These are phyloP conservation scores for Rhodofomes roseus DNA, from an alignment of 1,284 basidiomycete genomes.

Conservation along the genomic window DNA sequence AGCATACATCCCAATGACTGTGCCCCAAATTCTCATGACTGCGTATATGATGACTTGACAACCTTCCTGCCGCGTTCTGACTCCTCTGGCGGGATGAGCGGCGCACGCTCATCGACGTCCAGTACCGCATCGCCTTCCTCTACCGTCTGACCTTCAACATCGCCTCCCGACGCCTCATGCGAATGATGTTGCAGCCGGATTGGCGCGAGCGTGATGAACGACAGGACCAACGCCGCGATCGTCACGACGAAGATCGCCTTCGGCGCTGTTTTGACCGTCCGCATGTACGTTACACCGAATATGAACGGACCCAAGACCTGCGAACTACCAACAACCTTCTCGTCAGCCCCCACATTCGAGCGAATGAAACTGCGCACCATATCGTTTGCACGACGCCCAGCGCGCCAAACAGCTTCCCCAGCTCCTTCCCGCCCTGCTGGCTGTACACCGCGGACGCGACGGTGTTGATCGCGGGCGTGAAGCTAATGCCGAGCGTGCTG, in stretches of 20 bases:
- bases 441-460: slow-evolving; percentile 62
- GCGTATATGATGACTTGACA: background rate
- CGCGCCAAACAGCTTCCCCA: slow-evolving; percentile 68
- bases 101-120: background rate
- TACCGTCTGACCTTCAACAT: slow-evolving; percentile 8
- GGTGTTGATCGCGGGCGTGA: slow-evolving; percentile 61
- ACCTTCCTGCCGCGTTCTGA: background rate
- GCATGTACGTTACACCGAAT: slow-evolving; percentile 57
- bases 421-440: slow-evolving; percentile 45
- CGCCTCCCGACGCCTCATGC: slow-evolving; percentile 1
- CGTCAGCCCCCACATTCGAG: slow-evolving; percentile 1
- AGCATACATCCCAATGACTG: background rate
- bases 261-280: slow-evolving; percentile 56
- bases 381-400: slow-evolving; percentile 67
- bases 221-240: slow-evolving; percentile 31
- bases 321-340: slow-evolving; percentile 28
- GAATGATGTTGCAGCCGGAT: slow-evolving; percentile 40
- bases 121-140: background rate
- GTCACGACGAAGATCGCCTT: slow-evolving; percentile 53
- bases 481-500: slow-evolving; percentile 53
- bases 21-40: background rate
- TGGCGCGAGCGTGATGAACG: slow-evolving; percentile 41
- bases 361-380: slow-evolving; percentile 39
- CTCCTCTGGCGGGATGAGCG: background rate
- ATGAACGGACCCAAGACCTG: slow-evolving; percentile 56